A percentile compares a stretch with the other conserved stretches of the same genome.
Evolutionary conservation across 2,329 filamentous ascomycete species (phyloP).

Genomic region (Claviceps capensis): DNA sequence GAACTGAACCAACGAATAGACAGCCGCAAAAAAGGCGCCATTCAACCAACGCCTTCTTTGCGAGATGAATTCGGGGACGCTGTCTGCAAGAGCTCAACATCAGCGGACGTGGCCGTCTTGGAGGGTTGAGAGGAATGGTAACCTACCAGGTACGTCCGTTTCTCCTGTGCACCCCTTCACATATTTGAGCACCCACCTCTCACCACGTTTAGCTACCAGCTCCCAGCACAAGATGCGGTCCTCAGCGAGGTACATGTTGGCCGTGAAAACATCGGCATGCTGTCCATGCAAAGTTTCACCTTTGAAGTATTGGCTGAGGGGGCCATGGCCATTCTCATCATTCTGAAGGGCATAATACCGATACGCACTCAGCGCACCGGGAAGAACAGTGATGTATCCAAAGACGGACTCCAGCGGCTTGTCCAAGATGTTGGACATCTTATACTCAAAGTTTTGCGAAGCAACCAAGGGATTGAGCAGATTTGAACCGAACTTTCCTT

Average conservation of each 20-base stretch:
- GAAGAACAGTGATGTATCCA: conserved; percentile 93
- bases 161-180: conserved; percentile 94
- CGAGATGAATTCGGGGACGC: conserved; percentile 92
- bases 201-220: conserved; percentile 83
- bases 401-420: conserved; percentile 96
- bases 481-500: conserved; percentile 70
- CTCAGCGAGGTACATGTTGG: conserved; percentile 89
- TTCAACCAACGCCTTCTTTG: conserved; percentile 96
- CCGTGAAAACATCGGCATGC: conserved; percentile 92
- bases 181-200: conserved; percentile 96
- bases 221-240: conserved; percentile 90
- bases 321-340: conserved; percentile 87
- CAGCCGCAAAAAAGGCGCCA: conserved; percentile 94
- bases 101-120: conserved; percentile 9
- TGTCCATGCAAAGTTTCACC: conserved; percentile 93
- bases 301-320: conserved; percentile 97
- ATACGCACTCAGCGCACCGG: conserved; percentile 89
- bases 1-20: conserved; percentile 93
- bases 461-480: conserved; percentile 89
- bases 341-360: conserved; percentile 94
- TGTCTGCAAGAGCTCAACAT: conserved; percentile 39
- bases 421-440: conserved; percentile 98
- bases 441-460: conserved; percentile 98
- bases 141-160: conserved; percentile 88
- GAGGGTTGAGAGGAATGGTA: not conserved